These are phyloP conservation scores for Trypanosomatidae sp. DNA, from an alignment of 208 protist species.

Conservation along the genomic window DNA sequence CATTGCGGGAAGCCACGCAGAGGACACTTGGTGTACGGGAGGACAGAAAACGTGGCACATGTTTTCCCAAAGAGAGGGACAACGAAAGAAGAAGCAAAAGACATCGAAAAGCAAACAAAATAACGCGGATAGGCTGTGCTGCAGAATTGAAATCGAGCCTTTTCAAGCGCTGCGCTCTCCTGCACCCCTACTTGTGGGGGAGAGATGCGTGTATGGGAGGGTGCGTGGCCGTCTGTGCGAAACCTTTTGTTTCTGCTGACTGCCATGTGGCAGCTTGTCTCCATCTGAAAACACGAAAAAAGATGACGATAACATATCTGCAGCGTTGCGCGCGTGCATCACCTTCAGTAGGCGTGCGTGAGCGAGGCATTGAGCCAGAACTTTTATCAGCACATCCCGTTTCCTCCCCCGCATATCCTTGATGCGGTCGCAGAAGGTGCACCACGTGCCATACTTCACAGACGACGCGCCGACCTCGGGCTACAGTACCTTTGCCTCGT, in stretches of 20 bases:
- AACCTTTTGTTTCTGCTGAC: neutral
- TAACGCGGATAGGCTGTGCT: neutral
- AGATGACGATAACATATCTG: neutral
- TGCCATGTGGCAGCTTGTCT: neutral
- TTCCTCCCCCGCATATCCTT: neutral
- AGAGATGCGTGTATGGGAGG: neutral
- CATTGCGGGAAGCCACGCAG: neutral
- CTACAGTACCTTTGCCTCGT: slow-evolving; percentile 90
- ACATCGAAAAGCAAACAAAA: slow-evolving; percentile 6
- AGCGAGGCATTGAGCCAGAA: neutral
- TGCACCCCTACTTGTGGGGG: neutral
- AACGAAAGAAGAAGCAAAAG: neutral
- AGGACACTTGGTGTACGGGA: neutral
- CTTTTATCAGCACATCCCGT: neutral
- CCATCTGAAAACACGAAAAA: neutral
- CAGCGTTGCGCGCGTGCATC: neutral
- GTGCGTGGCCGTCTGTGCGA: neutral
- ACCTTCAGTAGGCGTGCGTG: neutral
- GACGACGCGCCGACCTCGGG: neutral
- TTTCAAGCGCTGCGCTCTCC: neutral
- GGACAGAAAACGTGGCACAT: neutral
- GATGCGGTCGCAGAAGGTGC: neutral
- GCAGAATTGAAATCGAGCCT: neutral
- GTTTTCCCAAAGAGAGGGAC: neutral
- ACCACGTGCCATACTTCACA: neutral